Evolutionary conservation across 2,329 filamentous ascomycete species (phyloP).

Genomic region (Cytospora leucostoma): DNA sequence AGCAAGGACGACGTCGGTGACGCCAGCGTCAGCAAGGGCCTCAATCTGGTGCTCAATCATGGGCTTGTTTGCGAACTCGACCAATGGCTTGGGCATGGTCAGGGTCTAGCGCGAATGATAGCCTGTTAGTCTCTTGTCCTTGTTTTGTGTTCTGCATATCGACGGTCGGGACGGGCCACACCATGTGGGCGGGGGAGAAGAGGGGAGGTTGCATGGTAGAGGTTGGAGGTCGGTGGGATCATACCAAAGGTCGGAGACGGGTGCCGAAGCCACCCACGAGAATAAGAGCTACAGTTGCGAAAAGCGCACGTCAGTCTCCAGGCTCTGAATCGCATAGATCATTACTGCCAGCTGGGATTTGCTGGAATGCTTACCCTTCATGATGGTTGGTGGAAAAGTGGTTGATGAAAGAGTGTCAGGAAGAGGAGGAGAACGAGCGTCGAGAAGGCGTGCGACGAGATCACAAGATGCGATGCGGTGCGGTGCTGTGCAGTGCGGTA

Average conservation of each 20-base stretch:
- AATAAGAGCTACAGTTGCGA: slow-evolving; percentile 73
- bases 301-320: slow-evolving; percentile 29
- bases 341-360: background rate
- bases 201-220: background rate
- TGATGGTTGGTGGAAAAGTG: slow-evolving; percentile 13
- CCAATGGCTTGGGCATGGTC: slow-evolving; percentile 93
- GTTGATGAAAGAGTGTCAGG: slow-evolving; percentile 19
- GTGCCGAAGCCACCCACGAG: slow-evolving; percentile 99
- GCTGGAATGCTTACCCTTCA: slow-evolving; percentile 26
- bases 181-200: background rate
- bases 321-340: background rate
- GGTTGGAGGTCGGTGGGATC: slow-evolving; percentile 37
- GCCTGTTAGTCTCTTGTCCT: slow-evolving; percentile 25
- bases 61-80: slow-evolving; percentile 98
- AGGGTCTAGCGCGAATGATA: slow-evolving; percentile 66
- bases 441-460: slow-evolving; percentile 4
- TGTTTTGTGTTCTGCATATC: background rate
- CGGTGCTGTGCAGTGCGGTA: background rate
- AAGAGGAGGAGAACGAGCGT: slow-evolving; percentile 7
- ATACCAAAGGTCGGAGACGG: slow-evolving; percentile 91
- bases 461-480: background rate
- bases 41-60: slow-evolving; percentile 99
- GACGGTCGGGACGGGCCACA: background rate
- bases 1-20: slow-evolving; percentile 95
- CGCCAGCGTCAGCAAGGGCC: slow-evolving; percentile 87